These are phyloP conservation scores for Pseudogymnoascus sp. DNA, from an alignment of 2,329 filamentous ascomycete genomes.

Conservation along the genomic window DNA sequence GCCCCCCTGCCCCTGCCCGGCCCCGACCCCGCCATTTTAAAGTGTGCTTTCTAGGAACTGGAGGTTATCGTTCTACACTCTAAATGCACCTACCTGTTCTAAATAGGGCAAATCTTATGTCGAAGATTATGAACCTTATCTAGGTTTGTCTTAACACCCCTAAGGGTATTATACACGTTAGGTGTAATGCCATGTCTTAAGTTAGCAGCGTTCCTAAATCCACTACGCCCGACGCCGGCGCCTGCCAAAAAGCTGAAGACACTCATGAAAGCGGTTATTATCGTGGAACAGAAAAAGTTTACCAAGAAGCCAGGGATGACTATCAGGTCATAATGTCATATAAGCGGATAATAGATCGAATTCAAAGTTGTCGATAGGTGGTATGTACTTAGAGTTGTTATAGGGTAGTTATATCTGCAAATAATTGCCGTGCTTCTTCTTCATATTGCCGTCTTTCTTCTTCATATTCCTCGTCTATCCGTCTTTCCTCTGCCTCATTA, in stretches of 20 bases:
- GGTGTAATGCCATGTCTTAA: neutral
- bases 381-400: neutral
- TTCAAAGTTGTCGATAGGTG: neutral
- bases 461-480: neutral
- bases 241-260: neutral
- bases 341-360: neutral
- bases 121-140: neutral
- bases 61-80: too few relatives aligned
- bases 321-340: neutral
- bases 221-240: neutral
- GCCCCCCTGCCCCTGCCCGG: too few relatives aligned
- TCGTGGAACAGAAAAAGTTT: neutral
- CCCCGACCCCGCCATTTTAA: too few relatives aligned
- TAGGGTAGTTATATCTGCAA: neutral
- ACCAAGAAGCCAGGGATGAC: neutral
- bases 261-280: neutral
- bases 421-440: neutral
- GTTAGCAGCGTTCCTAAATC: neutral
- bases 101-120: neutral
- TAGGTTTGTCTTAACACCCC: neutral
- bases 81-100: neutral
- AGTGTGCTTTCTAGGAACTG: too few relatives aligned
- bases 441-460: neutral
- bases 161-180: neutral
- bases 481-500: neutral